Evolutionary conservation across 768 basidiomycete genomes (phyloP).

Genomic region (Psilocybe azurescens): DNA sequence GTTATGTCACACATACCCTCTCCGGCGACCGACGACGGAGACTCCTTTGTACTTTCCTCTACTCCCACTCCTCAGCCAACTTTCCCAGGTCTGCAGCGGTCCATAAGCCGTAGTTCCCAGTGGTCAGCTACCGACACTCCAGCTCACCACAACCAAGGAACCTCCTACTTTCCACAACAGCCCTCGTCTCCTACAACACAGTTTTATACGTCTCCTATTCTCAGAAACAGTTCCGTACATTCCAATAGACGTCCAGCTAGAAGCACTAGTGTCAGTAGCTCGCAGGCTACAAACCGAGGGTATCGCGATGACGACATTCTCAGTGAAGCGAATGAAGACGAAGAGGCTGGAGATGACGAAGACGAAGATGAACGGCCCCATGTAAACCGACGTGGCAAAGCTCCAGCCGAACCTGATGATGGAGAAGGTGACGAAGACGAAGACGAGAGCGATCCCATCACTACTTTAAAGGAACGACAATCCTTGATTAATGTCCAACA

Average conservation of each 20-base stretch:
- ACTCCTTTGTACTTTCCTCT: slow-evolving; percentile 36
- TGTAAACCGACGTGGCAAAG: slow-evolving; percentile 47
- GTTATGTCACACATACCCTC: slow-evolving; percentile 36
- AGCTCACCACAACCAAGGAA: slow-evolving; percentile 69
- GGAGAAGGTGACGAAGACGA: slow-evolving; percentile 48
- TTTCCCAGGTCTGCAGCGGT: slow-evolving; percentile 43
- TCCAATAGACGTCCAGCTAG: slow-evolving; percentile 53
- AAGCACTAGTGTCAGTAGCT: slow-evolving; percentile 69
- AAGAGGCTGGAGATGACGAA: slow-evolving; percentile 40
- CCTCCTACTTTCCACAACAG: slow-evolving; percentile 62
- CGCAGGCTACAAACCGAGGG: slow-evolving; percentile 50
- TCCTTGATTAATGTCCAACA: slow-evolving; percentile 99
- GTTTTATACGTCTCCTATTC: slow-evolving; percentile 44
- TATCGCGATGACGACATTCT: slow-evolving; percentile 52
- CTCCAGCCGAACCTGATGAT: slow-evolving; percentile 38
- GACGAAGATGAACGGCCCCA: slow-evolving; percentile 33
- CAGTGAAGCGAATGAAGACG: slow-evolving; percentile 60
- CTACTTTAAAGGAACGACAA: slow-evolving; percentile 87
- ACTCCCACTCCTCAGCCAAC: slow-evolving; percentile 47
- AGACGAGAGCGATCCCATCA: slow-evolving; percentile 84
- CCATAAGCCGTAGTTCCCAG: slow-evolving; percentile 58
- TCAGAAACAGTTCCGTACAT: slow-evolving; percentile 56
- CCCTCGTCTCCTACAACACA: slow-evolving; percentile 54
- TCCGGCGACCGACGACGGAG: slow-evolving; percentile 38
- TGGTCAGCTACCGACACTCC: slow-evolving; percentile 65